phyloP scores from a whole-genome alignment of 495 filamentous ascomycete species.

The Pyronema omphalodes region DNA sequence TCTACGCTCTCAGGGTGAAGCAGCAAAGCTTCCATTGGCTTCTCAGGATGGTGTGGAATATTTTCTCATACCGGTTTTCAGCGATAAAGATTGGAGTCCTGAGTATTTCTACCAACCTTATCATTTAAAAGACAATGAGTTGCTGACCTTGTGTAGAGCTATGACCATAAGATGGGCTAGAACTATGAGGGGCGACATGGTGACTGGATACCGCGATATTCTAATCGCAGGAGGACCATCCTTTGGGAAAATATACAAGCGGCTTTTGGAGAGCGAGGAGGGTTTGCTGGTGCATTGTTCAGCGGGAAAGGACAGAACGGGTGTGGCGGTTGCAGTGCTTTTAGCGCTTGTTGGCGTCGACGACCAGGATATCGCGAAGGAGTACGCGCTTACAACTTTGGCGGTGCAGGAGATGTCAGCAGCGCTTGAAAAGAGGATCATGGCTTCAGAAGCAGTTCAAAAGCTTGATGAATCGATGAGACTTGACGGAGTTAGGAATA shows the following conservation, averaged over 20 bases:
- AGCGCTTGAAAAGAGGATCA: constrained; percentile 27
- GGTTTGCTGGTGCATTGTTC: constrained; percentile 41
- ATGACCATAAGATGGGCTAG: neutral
- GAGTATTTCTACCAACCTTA: constrained; percentile 26
- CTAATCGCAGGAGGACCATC: constrained; percentile 17
- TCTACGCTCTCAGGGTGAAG: constrained; percentile 36
- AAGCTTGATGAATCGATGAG: constrained; percentile 17
- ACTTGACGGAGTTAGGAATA: constrained; percentile 30
- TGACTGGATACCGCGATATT: constrained; percentile 22
- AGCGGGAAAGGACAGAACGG: constrained; percentile 46
- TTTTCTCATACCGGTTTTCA: constrained; percentile 35
- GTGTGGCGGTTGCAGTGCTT: constrained; percentile 41
- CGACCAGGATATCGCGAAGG: constrained; percentile 38
- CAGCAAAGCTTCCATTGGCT: neutral
- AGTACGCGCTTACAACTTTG: constrained; percentile 43
- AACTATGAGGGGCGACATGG: constrained; percentile 28
- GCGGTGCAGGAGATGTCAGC: constrained; percentile 29
- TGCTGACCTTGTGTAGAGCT: constrained; percentile 4
- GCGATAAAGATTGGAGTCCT: constrained; percentile 37
- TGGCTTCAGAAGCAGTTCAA: constrained; percentile 29
- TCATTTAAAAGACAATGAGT: neutral
- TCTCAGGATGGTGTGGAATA: constrained; percentile 33
- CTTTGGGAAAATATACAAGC: constrained; percentile 27
- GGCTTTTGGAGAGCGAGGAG: constrained; percentile 18
- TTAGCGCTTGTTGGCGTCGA: constrained; percentile 38